These are phyloP conservation scores for Talaromyces thailandensis DNA, from an alignment of 495 filamentous ascomycete genomes.

Conservation along the genomic window DNA sequence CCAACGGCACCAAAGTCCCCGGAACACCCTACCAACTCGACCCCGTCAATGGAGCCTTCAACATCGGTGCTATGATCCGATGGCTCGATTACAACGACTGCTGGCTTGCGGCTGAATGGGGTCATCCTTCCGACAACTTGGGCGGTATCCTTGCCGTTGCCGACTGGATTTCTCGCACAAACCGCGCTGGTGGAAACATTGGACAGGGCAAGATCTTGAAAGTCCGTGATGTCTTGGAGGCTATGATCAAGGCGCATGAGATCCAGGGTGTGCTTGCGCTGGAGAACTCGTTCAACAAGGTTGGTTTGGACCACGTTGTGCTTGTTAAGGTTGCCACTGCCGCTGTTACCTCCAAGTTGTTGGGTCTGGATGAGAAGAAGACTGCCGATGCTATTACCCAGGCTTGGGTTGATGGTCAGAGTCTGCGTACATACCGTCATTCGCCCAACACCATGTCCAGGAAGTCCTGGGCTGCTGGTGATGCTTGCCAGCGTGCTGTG, in stretches of 20 bases:
- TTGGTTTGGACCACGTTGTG: slow-evolving; percentile 94
- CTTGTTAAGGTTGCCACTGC: slow-evolving; percentile 95
- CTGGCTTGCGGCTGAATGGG: slow-evolving; percentile 98
- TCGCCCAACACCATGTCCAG: slow-evolving; percentile 98
- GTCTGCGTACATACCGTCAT: slow-evolving; percentile 92
- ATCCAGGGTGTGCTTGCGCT: slow-evolving; percentile 96
- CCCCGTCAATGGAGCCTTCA: slow-evolving; percentile 93
- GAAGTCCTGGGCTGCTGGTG: slow-evolving; percentile 98
- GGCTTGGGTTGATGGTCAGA: slow-evolving; percentile 95
- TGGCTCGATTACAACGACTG: slow-evolving; percentile 99
- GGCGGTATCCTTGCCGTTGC: slow-evolving; percentile 93
- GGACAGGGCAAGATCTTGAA: slow-evolving; percentile 80
- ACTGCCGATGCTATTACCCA: slow-evolving; percentile 93
- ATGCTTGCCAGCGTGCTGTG: slow-evolving; percentile 93
- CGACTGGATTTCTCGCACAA: slow-evolving; percentile 95
- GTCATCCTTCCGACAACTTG: slow-evolving; percentile 93
- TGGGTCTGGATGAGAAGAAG: slow-evolving; percentile 80
- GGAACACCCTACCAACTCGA: slow-evolving; percentile 93
- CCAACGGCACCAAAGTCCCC: slow-evolving; percentile 84
- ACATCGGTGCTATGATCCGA: slow-evolving; percentile 95
- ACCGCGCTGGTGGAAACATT: slow-evolving; percentile 80
- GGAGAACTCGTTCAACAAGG: slow-evolving; percentile 97
- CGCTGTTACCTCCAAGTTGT: slow-evolving; percentile 88
- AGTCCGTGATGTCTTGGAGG: slow-evolving; percentile 85
- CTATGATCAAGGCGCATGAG: slow-evolving; percentile 99